A percentile compares a stretch with the other conserved stretches of the same genome.
These are phyloP conservation scores for Coniochaeta sp. DNA, from an alignment of 2,329 filamentous ascomycete genomes.

Conservation along the genomic window DNA sequence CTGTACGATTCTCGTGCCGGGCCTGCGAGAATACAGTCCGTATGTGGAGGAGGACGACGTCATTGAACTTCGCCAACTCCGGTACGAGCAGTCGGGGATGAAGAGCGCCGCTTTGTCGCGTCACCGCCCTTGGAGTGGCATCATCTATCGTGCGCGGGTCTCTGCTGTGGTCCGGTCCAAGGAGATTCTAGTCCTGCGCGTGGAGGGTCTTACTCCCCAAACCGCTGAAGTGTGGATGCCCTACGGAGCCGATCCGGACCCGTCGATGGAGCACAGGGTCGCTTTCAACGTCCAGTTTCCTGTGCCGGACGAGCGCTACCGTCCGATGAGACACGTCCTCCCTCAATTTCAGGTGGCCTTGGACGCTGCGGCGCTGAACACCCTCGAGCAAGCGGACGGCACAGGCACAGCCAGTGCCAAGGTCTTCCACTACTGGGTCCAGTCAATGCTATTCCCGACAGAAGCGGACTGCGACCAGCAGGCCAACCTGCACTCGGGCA, in stretches of 20 bases:
- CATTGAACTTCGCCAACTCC: conserved; percentile 13
- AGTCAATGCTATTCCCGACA: conserved; percentile 17
- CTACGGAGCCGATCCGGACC: conserved; percentile 7
- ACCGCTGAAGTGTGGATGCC: background rate
- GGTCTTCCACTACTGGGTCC: conserved; percentile 10
- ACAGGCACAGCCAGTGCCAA: background rate
- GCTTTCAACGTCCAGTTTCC: conserved; percentile 15
- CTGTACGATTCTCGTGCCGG: conserved; percentile 10
- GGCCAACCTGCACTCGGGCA: conserved; percentile 8
- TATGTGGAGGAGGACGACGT: conserved; percentile 14
- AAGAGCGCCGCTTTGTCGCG: background rate
- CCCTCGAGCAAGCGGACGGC: background rate
- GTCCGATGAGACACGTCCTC: conserved; percentile 9
- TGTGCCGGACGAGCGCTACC: conserved; percentile 5
- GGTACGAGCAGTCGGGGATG: background rate
- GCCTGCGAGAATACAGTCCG: conserved; percentile 14
- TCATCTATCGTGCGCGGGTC: conserved; percentile 12
- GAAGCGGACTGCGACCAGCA: conserved; percentile 12
- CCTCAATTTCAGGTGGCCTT: conserved; percentile 7
- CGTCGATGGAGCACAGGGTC: conserved; percentile 12
- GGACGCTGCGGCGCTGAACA: conserved; percentile 1
- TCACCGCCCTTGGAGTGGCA: conserved; percentile 8
- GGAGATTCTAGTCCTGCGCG: conserved; percentile 10
- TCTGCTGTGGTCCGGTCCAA: conserved; percentile 10
- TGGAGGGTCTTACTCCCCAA: conserved; percentile 7